phyloP scores from a whole-genome alignment of 2,329 filamentous ascomycete genomes.

The Amauroascus verrucosus region DNA sequence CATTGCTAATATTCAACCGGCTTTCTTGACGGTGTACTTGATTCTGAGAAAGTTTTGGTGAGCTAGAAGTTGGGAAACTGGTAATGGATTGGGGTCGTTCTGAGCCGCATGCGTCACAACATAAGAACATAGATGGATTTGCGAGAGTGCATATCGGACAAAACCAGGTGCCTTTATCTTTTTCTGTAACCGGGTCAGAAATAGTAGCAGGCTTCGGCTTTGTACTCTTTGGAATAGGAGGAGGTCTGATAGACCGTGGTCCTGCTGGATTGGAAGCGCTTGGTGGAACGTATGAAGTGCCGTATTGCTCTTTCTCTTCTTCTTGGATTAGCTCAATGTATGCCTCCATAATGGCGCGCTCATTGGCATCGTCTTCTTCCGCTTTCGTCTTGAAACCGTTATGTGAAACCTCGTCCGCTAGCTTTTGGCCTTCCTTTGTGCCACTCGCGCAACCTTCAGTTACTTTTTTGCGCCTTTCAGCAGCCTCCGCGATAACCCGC shows the following conservation, averaged over 20 bases:
- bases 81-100: constrained; percentile 42
- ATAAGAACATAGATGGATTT: constrained; percentile 49
- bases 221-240: constrained; percentile 24
- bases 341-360: constrained; percentile 73
- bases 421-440: constrained; percentile 54
- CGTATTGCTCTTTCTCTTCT: constrained; percentile 55
- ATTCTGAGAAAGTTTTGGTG: not conserved
- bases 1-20: not conserved
- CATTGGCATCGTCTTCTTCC: constrained; percentile 81
- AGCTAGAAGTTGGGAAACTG: not conserved
- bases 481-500: constrained; percentile 60
- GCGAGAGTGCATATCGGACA: constrained; percentile 53
- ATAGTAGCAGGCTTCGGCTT: constrained; percentile 15
- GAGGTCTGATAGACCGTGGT: constrained; percentile 21
- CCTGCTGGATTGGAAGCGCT: constrained; percentile 46
- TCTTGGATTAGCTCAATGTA: constrained; percentile 79
- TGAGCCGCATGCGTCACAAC: constrained; percentile 50
- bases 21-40: constrained; percentile 4
- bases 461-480: constrained; percentile 55
- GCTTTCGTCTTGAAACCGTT: constrained; percentile 74
- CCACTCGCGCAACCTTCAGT: constrained; percentile 67
- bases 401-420: constrained; percentile 55
- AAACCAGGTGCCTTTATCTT: constrained; percentile 42
- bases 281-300: constrained; percentile 45
- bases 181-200: constrained; percentile 9